Evolutionary conservation across 129 eudicot genomes (phyloP), one percentile per base, ranked within the genome.

Genomic region (Logfia minima): DNA sequence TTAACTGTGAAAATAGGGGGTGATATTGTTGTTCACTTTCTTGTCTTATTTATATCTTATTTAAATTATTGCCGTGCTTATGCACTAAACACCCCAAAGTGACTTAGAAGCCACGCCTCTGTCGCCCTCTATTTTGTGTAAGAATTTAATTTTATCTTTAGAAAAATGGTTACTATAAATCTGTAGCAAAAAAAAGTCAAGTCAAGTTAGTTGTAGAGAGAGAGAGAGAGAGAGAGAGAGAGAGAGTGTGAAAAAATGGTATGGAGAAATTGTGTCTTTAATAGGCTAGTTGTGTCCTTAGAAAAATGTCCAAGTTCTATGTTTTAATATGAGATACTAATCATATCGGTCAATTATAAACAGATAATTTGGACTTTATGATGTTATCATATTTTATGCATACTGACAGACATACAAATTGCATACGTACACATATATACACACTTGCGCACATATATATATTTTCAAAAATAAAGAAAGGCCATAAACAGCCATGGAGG

Each of bases 221-320:
- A 37, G 19, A 32, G 68, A 19, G 39, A 32, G 76, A 29, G 82
- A 39, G 69, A 29, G 70, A 37, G 19, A 32, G 68, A 19, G 39
- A 32, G 35, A 32, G 35, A 32, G 35, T 14, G 29, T 3, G 69
- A 7, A 28, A 56, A 74, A 34, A 68, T 61, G 86, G 92, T 87
- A 90, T 87, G 96, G 92, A 81, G 80, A 70, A 51, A 65, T 79
- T 83, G 82, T 85, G 90, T 87, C 88, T 77, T 84, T 77, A 34
- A 35, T 16, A 29, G 69, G 37, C 41, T 64, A 64, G 22, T 16
- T 64, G 69, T 68, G 88, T 75, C 77, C 88, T 76, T 82, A 63
- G 74, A 72, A 74, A 68, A 81, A 74, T 85, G 90, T 83, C 92
- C 96, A 87, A 87, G 84, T 85, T 81, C 88, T 77, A 74, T 80